Percentiles rank a stretch among this genome's conserved stretches.
Conservation (phyloP, 768 basidiomycete species). For the Hemileccinum impolitum region DNA sequence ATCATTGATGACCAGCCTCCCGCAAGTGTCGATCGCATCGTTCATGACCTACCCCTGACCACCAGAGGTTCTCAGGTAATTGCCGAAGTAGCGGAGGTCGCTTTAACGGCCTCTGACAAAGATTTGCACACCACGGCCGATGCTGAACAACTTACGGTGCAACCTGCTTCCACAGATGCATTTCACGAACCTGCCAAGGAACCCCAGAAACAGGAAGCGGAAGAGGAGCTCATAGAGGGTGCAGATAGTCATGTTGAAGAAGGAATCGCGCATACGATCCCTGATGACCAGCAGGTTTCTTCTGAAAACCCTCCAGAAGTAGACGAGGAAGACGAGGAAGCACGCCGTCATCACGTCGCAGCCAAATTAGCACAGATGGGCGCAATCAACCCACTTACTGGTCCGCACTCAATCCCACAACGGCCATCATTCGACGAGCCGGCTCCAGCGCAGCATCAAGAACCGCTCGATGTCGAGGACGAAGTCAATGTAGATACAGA, state of each 20-base stretch:
- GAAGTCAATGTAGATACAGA: slow-evolving; percentile 24
- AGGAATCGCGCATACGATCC: not conserved
- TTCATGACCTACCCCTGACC: slow-evolving; percentile 1
- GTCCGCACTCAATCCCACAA: slow-evolving; percentile 27
- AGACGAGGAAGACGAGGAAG: slow-evolving; percentile 48
- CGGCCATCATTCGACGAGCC: slow-evolving; percentile 17
- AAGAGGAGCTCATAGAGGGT: slow-evolving; percentile 12
- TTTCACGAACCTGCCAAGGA: slow-evolving; percentile 10
- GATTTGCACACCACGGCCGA: not conserved
- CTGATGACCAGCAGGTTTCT: slow-evolving; percentile 1
- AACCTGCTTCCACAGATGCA: not conserved
- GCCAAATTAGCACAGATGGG: slow-evolving; percentile 62
- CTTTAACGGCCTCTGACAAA: not conserved
- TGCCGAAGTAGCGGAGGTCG: not conserved
- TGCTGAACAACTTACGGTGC: not conserved
- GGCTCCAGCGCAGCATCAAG: not conserved
- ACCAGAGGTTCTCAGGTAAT: slow-evolving; percentile 11
- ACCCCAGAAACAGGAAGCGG: slow-evolving; percentile 10
- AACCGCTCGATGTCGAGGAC: slow-evolving; percentile 18
- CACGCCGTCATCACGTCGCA: slow-evolving; percentile 54
- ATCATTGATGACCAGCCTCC: slow-evolving; percentile 5
- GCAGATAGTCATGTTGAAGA: not conserved
- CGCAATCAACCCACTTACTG: slow-evolving; percentile 52
- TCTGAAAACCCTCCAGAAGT: slow-evolving; percentile 8
- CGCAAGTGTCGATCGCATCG: slow-evolving; percentile 1